These are phyloP conservation scores for Fusarium cyanostomum DNA, from an alignment of 2,329 filamentous ascomycete species.

Conservation along the genomic window DNA sequence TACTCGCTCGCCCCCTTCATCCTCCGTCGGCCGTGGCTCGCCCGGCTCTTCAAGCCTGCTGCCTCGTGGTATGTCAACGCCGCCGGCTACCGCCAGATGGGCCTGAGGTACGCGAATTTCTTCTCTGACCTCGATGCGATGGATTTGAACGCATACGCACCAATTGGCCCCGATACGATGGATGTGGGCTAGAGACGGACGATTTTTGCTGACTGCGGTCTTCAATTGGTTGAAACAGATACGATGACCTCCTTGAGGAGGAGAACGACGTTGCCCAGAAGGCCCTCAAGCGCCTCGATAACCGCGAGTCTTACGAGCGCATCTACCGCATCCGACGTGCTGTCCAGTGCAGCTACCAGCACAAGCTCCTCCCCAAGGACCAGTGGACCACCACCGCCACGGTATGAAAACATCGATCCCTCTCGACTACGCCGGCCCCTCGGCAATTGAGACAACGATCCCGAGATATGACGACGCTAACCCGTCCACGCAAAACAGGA, in stretches of 20 bases:
- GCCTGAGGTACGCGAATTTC: conserved; percentile 74
- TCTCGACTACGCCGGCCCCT: conserved; percentile 6
- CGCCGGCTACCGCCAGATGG: conserved; percentile 91
- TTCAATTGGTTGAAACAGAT: conserved; percentile 61
- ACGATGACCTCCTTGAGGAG: conserved; percentile 94
- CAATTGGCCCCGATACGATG: conserved; percentile 33
- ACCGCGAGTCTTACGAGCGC: conserved; percentile 94
- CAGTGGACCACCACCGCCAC: conserved; percentile 68
- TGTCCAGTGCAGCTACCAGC: conserved; percentile 76
- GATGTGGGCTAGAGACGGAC: background rate
- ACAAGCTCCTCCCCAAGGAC: conserved; percentile 71
- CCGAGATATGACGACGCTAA: conserved; percentile 34
- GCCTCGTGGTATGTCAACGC: conserved; percentile 90
- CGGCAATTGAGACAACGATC: conserved; percentile 34
- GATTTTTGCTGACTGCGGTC: conserved; percentile 36
- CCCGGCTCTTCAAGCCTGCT: conserved; percentile 78
- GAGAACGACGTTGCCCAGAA: conserved; percentile 87
- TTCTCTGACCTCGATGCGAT: conserved; percentile 3
- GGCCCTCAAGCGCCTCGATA: conserved; percentile 88
- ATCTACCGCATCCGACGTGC: conserved; percentile 97
- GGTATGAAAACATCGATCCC: conserved; percentile 47
- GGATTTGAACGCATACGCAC: conserved; percentile 4
- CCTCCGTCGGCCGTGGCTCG: conserved; percentile 85
- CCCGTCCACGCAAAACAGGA: conserved; percentile 51
- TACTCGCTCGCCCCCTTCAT: conserved; percentile 79